A percentile compares a stretch with the other conserved stretches of the same genome.
Conservation (phyloP, 371 early-diverging fungal species). For the Apophysomyces sp. region DNA sequence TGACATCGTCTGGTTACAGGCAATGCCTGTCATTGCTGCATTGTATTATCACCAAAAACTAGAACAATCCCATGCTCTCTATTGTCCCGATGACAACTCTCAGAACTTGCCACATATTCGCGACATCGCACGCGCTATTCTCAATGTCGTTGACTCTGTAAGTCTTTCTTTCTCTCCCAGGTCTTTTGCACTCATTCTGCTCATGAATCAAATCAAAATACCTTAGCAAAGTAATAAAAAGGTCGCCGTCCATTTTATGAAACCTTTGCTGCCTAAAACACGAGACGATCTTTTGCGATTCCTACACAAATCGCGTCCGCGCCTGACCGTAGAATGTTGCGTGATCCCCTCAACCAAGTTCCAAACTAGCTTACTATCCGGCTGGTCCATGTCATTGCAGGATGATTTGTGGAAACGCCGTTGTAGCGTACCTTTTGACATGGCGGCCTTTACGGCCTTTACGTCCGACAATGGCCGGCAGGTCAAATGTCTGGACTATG, state of each 20-base stretch:
- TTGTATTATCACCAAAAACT: constrained; percentile 10
- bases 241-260: constrained; percentile 15
- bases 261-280: constrained; percentile 1
- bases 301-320: constrained; percentile 6
- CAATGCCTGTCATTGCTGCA: constrained; percentile 13
- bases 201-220: not conserved
- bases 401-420: constrained; percentile 7
- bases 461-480: not conserved
- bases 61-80: constrained; percentile 6
- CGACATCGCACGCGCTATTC: constrained; percentile 6
- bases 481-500: not conserved
- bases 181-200: not conserved
- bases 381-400: constrained; percentile 2
- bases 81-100: constrained; percentile 12
- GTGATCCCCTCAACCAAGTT: constrained; percentile 4
- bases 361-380: constrained; percentile 5
- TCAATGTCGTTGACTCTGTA: constrained; percentile 12
- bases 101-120: constrained; percentile 2
- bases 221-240: constrained; percentile 13
- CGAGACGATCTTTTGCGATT: constrained; percentile 10
- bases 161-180: not conserved
- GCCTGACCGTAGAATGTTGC: not conserved
- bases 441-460: constrained; percentile 2
- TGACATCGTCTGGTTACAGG: not conserved
- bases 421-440: not conserved